Conservation (phyloP, 1,284 basidiomycete genomes). For the Trametes sp. region DNA sequence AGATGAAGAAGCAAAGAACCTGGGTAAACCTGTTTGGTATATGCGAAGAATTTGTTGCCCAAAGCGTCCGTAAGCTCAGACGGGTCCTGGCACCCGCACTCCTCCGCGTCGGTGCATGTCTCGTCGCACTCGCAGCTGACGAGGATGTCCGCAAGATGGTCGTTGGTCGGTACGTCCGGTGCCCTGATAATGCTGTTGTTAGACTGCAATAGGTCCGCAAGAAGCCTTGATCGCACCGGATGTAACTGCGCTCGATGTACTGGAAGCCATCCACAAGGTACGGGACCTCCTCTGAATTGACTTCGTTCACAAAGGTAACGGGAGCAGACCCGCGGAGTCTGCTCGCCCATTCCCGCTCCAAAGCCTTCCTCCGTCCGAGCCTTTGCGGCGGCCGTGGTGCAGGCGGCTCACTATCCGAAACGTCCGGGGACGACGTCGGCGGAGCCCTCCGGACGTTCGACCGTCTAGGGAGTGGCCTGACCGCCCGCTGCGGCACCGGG, state of each 20-base stretch:
- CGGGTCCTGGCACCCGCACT: constrained; percentile 44
- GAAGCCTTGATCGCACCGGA: constrained; percentile 43
- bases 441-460: background rate
- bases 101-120: constrained; percentile 38
- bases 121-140: constrained; percentile 43
- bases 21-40: constrained; percentile 44
- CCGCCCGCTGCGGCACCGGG: background rate
- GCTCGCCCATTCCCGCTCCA: constrained; percentile 20
- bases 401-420: constrained; percentile 3
- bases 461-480: constrained; percentile 19
- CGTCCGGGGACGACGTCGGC: background rate
- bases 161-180: constrained; percentile 29
- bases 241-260: constrained; percentile 61
- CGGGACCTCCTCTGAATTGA: constrained; percentile 57
- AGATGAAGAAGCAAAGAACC: background rate
- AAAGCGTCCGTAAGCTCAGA: constrained; percentile 36
- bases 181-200: constrained; percentile 7
- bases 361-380: constrained; percentile 5
- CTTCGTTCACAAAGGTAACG: constrained; percentile 55
- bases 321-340: constrained; percentile 46
- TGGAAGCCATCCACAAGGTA: constrained; percentile 49
- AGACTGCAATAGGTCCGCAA: background rate
- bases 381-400: background rate
- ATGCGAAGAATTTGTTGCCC: constrained; percentile 46
- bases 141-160: constrained; percentile 32